A percentile compares a stretch with the other conserved stretches of the same genome.
Conservation (phyloP, 2,329 filamentous ascomycete genomes). For the Neofusicoccum umdonicola region DNA sequence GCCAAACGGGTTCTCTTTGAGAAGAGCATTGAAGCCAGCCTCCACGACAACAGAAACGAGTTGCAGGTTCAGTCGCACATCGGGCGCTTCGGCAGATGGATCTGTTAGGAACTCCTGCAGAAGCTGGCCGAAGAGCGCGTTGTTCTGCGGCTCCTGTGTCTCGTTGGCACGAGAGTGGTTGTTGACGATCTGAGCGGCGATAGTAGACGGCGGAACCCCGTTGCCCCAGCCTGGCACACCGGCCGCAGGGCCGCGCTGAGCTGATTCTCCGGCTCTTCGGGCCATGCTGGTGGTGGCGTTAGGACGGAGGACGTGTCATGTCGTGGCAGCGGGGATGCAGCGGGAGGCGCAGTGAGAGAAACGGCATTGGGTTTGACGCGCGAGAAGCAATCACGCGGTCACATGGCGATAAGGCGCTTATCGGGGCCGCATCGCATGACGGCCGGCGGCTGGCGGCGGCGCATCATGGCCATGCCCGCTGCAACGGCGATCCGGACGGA, state of each 20-base stretch:
- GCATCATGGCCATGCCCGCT: neutral
- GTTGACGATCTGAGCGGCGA: constrained; percentile 83
- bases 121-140: constrained; percentile 72
- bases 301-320: neutral
- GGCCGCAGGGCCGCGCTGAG: constrained; percentile 26
- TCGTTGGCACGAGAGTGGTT: constrained; percentile 67
- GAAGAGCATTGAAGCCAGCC: constrained; percentile 70
- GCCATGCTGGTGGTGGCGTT: constrained; percentile 33
- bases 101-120: constrained; percentile 60
- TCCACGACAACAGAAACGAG: constrained; percentile 81
- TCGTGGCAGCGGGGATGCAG: neutral
- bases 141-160: constrained; percentile 63
- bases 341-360: neutral
- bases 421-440: neutral
- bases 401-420: constrained; percentile 6
- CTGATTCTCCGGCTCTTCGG: constrained; percentile 38
- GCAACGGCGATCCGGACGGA: constrained; percentile 8
- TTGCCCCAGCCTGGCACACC: neutral
- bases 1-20: constrained; percentile 67
- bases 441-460: neutral
- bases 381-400: constrained; percentile 2
- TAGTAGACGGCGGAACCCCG: constrained; percentile 63
- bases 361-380: neutral
- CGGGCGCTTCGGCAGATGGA: constrained; percentile 56
- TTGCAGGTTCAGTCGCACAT: constrained; percentile 75